Evolutionary conservation across 1,139 yeast genomes (phyloP).

Genomic region (Spathaspora sp.): DNA sequence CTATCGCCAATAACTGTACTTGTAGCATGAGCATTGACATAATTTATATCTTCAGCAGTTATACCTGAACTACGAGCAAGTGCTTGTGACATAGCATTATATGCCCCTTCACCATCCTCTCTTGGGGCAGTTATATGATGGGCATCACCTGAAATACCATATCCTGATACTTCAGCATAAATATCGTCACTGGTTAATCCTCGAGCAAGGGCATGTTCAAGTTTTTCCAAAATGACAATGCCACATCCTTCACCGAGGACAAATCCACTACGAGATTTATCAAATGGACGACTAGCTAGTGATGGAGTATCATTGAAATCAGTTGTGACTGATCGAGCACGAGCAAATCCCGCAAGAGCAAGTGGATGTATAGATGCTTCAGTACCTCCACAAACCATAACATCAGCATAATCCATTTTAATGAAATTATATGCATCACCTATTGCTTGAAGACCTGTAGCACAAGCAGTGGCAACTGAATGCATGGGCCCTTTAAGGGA

Average conservation of each 20-base stretch:
- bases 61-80: slow-evolving; percentile 44
- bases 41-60: slow-evolving; percentile 53
- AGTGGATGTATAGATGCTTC: slow-evolving; percentile 88
- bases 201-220: slow-evolving; percentile 71
- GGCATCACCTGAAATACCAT: slow-evolving; percentile 91
- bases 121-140: slow-evolving; percentile 91
- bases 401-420: slow-evolving; percentile 74
- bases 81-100: slow-evolving; percentile 79
- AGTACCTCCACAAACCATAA: slow-evolving; percentile 90
- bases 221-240: slow-evolving; percentile 68
- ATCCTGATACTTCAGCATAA: slow-evolving; percentile 81
- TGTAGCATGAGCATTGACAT: slow-evolving; percentile 96
- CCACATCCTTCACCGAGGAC: slow-evolving; percentile 96
- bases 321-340: slow-evolving; percentile 81
- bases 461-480: slow-evolving; percentile 92
- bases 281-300: slow-evolving; percentile 86
- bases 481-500: slow-evolving; percentile 85
- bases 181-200: slow-evolving; percentile 54
- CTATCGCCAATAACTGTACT: slow-evolving; percentile 87
- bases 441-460: slow-evolving; percentile 90
- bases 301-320: slow-evolving; percentile 60
- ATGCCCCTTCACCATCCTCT: slow-evolving; percentile 82
- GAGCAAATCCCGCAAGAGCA: slow-evolving; percentile 86
- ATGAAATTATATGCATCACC: slow-evolving; percentile 92
- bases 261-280: slow-evolving; percentile 74